Evolutionary conservation across 768 basidiomycete genomes (phyloP), one percentile per base, ranked within the genome.

Genomic region (Leccinum subtestaceum): DNA sequence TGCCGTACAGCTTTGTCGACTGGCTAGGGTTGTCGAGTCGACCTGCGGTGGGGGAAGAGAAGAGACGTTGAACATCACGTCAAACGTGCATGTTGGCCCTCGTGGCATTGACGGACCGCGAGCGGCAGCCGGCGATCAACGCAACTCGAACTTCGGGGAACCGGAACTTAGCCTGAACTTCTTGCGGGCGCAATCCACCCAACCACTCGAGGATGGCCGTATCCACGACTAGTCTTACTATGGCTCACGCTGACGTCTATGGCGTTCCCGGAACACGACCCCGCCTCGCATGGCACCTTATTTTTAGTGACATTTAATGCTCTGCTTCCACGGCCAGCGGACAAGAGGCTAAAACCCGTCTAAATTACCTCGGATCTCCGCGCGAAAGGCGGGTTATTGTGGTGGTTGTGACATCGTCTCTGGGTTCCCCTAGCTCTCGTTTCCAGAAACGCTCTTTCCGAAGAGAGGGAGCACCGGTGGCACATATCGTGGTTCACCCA

Each of bases 171-270:
- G 48, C 46, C 12, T 47, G 46, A 46, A 23, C 38, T 27, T 34
- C 21, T 6, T 6, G 62, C 21, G 29, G 46, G 58, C 12, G 12
- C 34, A 27, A 57, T 21, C 56, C 56, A 57, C 57, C 51, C 43
- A 57, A 56, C 58, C 58, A 63, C 64, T 55, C 47, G 57, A 66
- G 59, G 57, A 59, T 67, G 58, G 43, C 51, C 11, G 38, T 52
- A 25, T 56, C 47, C 49, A 31, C 46, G 45, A 27, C 43, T 38
- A 6, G 38, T 53, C 29, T 23, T 34, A 32, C 19, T 34, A n/a
- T 53, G 40, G 38, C 31, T 5, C 52, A 29, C 25, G 29, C 57
- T 57, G 66, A 63, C 57, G 51, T 58, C 36, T 10, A 38, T 57
- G 32, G 52, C 29, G 38, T 27, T 21, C 47, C 25, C 60, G 55